A percentile compares a stretch with the other conserved stretches of the same genome.
These are phyloP conservation scores for Chlorella sp. DNA, from an alignment of 139 green algal genomes.

Conservation along the genomic window DNA sequence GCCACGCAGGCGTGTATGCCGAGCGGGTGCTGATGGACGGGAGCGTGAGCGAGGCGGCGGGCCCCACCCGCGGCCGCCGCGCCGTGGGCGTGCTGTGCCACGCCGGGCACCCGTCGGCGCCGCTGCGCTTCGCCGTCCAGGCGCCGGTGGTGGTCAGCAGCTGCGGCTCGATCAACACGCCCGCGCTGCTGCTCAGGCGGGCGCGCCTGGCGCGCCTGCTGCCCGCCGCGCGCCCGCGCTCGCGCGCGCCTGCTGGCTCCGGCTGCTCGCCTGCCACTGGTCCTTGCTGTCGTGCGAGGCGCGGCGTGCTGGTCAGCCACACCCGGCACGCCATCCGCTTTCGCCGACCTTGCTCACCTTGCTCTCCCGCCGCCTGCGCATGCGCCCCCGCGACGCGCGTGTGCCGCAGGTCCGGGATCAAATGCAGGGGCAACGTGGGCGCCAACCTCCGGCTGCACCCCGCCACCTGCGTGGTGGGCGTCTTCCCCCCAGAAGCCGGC, in stretches of 20 bases:
- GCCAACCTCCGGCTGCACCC: conserved; percentile 61
- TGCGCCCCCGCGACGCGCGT: too few species aligned
- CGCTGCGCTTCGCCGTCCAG: conserved; percentile 21
- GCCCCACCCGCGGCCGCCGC: neutral
- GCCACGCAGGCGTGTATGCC: conserved; percentile 41
- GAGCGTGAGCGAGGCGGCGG: neutral
- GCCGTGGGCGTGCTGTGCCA: conserved; percentile 5
- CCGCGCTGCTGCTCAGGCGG: conserved; percentile 68
- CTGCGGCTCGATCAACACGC: conserved; percentile 53
- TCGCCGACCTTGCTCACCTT: too few species aligned
- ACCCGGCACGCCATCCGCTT: too few species aligned
- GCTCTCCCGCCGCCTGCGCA: too few species aligned
- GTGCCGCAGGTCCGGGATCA: too few species aligned
- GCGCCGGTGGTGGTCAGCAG: conserved; percentile 35
- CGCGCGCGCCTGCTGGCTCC: too few species aligned
- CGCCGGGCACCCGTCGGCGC: neutral
- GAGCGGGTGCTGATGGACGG: conserved; percentile 35
- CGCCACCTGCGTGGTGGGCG: conserved; percentile 36
- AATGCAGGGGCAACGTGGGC: conserved; percentile 47
- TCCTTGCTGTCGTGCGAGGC: too few species aligned
- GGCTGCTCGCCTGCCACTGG: too few species aligned
- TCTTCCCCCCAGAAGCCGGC: conserved; percentile 20
- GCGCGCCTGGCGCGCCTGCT: too few species aligned
- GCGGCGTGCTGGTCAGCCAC: too few species aligned
- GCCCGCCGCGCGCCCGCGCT: too few species aligned